Evolutionary conservation across 768 basidiomycete species (phyloP).

Genomic region (Megacollybia marginata): DNA sequence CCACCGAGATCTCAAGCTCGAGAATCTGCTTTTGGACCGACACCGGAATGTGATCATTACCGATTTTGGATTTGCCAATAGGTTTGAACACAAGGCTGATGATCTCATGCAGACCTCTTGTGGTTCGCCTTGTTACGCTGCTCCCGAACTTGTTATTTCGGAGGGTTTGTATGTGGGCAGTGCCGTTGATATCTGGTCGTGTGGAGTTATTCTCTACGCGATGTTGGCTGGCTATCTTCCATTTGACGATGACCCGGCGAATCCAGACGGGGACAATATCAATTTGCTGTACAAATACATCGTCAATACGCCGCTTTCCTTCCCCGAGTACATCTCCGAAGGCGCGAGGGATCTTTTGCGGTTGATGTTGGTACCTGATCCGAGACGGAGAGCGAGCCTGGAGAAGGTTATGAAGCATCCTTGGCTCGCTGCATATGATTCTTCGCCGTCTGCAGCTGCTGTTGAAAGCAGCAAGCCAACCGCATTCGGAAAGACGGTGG

Average conservation of each 20-base stretch:
- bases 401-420: conserved; percentile 77
- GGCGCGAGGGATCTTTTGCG: conserved; percentile 79
- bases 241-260: conserved; percentile 97
- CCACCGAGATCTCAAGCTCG: conserved; percentile 97
- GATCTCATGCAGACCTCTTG: conserved; percentile 99
- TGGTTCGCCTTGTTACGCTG: conserved; percentile 96
- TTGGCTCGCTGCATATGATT: conserved; percentile 68
- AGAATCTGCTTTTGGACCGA: conserved; percentile 94
- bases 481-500: conserved; percentile 63
- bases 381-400: conserved; percentile 69
- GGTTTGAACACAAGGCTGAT: conserved; percentile 86
- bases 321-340: conserved; percentile 90
- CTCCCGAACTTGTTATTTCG: conserved; percentile 94
- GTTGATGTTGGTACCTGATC: conserved; percentile 94
- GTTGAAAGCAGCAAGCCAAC: conserved; percentile 20
- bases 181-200: conserved; percentile 97
- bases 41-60: conserved; percentile 99
- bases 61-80: conserved; percentile 98
- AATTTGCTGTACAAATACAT: conserved; percentile 98
- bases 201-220: conserved; percentile 92
- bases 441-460: conserved; percentile 20
- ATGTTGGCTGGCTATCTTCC: conserved; percentile 98
- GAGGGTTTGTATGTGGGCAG: conserved; percentile 96
- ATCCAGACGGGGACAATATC: conserved; percentile 99
- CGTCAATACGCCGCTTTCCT: conserved; percentile 91